Conservation (phyloP, 116 monocot genomes). For the Thalassia testudinum region DNA sequence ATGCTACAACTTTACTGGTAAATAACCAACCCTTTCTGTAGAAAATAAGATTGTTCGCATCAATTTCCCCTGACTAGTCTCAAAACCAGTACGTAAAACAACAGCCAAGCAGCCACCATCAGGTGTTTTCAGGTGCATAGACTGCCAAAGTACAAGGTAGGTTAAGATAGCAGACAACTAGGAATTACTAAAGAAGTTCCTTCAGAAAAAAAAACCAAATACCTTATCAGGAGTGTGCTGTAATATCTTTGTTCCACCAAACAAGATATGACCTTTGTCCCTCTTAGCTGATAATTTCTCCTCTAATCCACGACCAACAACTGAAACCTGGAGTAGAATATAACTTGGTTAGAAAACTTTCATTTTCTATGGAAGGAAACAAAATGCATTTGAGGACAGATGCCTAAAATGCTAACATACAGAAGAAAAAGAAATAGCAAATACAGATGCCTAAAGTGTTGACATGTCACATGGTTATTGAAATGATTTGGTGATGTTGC, state of each 20-base stretch:
- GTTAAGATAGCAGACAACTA: not conserved
- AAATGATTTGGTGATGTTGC: no score
- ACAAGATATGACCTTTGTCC: conserved; percentile 82
- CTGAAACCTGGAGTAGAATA: conserved; percentile 33
- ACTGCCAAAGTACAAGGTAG: conserved; percentile 19
- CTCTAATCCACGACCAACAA: conserved; percentile 36
- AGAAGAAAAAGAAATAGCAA: no score
- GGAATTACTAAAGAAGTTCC: not conserved
- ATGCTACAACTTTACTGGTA: no score
- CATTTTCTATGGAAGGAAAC: no score
- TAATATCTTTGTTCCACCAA: conserved; percentile 98
- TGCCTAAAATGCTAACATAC: no score
- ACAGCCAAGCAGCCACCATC: conserved; percentile 96
- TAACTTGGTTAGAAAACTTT: not conserved
- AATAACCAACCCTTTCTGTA: conserved; percentile 66
- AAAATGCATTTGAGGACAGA: no score
- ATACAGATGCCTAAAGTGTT: no score
- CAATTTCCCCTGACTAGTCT: conserved; percentile 97
- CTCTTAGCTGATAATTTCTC: conserved; percentile 74
- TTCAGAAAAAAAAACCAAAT: conserved; percentile 2
- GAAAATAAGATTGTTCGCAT: conserved; percentile 98
- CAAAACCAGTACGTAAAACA: conserved; percentile 87
- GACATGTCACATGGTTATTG: no score
- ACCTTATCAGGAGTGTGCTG: conserved; percentile 98
- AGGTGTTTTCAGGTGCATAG: conserved; percentile 63